These are phyloP conservation scores for Microcos paniculata DNA, from an alignment of 345 rosid species.

Conservation along the genomic window DNA sequence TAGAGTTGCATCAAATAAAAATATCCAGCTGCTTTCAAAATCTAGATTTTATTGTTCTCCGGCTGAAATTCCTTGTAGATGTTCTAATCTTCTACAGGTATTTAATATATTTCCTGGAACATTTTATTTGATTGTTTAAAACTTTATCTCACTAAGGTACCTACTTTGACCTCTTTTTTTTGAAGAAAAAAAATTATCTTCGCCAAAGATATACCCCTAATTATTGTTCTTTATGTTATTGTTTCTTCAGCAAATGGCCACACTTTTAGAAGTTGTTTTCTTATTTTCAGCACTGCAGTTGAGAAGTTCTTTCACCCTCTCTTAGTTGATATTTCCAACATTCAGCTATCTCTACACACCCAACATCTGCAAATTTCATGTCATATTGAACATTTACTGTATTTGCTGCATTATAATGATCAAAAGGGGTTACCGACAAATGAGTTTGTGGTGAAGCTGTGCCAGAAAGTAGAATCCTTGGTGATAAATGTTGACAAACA, in stretches of 20 bases:
- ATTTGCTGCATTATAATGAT: constrained; percentile 33
- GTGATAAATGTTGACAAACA: constrained; percentile 36
- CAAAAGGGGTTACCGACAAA: constrained; percentile 22
- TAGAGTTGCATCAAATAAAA: constrained; percentile 38
- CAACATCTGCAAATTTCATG: constrained; percentile 32
- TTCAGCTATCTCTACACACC: constrained; percentile 20
- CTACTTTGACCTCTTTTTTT: neutral
- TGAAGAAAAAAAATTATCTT: no score
- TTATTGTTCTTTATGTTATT: neutral
- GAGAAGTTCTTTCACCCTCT: constrained; percentile 53
- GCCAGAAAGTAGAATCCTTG: constrained; percentile 44
- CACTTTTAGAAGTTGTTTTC: constrained; percentile 4
- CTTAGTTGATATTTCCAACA: constrained; percentile 36
- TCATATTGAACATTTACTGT: constrained; percentile 45
- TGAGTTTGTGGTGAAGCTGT: constrained; percentile 44
- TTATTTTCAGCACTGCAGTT: constrained; percentile 53
- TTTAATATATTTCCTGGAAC: constrained; percentile 13
- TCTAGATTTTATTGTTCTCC: constrained; percentile 38
- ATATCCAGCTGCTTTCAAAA: constrained; percentile 35
- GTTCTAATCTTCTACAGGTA: constrained; percentile 74
- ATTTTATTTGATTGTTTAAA: neutral
- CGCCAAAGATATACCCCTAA: neutral
- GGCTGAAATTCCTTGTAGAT: constrained; percentile 62
- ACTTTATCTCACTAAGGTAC: neutral
- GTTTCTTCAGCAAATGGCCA: neutral